A percentile compares a stretch with the other conserved stretches of the same genome.
Evolutionary conservation across 1,284 basidiomycete species (phyloP).

Genomic region (Phenoliferia sp.): DNA sequence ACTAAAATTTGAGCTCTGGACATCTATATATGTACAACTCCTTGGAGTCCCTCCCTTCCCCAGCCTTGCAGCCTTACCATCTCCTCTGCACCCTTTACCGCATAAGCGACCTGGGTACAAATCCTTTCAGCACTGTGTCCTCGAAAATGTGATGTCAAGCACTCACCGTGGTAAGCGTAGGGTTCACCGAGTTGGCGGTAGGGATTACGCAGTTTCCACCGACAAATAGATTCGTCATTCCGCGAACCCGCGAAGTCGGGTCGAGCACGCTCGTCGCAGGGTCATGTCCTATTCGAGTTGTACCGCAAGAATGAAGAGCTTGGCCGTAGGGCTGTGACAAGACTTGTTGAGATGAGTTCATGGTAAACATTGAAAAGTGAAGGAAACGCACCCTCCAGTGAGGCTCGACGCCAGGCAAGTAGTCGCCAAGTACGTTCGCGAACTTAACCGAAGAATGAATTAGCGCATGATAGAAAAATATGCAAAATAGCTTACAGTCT

Average conservation of each 20-base stretch:
- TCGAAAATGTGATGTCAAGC: background rate
- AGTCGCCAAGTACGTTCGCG: background rate
- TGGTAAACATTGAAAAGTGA: background rate
- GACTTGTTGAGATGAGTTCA: background rate
- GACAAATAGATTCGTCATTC: background rate
- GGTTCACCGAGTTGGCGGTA: background rate
- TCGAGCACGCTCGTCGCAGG: background rate
- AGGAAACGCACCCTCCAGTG: background rate
- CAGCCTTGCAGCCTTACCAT: background rate
- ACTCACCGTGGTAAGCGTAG: background rate
- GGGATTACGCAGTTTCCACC: background rate
- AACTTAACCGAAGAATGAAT: background rate
- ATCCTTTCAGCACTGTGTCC: background rate
- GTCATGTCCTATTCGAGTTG: background rate
- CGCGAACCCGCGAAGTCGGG: background rate
- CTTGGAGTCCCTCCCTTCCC: too few relatives aligned
- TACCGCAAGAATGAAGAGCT: background rate
- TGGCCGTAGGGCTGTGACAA: background rate
- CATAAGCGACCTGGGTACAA: background rate
- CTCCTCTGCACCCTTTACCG: slow-evolving; percentile 1
- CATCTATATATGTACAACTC: too few relatives aligned
- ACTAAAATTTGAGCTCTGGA: too few relatives aligned
- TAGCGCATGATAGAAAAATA: background rate
- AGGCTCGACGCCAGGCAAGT: background rate
- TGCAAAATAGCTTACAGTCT: background rate